Evolutionary conservation across 2,329 filamentous ascomycete species (phyloP), one percentile per base, ranked within the genome.

Genomic region (Macroventuria anomochaeta): DNA sequence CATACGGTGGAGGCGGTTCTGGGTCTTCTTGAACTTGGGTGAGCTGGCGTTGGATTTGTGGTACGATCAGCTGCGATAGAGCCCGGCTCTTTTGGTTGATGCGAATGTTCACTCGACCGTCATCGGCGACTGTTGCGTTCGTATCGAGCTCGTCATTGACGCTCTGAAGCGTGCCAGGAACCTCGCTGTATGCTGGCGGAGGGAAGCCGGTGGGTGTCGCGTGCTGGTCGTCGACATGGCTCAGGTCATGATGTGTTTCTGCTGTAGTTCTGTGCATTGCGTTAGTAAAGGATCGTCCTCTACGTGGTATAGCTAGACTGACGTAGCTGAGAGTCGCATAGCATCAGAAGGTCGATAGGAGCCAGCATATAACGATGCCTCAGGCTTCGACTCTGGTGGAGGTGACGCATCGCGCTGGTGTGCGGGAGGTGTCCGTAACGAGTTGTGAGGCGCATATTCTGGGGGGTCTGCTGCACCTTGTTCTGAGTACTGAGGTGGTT

Each of bases 1-100:
- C 87, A 64, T 91, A 91, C 26, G 85, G 81, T 1, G 86, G 86
- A 21, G 88, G 86, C 2, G 87, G 81, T 53, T 80, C 76, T 20
- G 78, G 76, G 46, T 86, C 81, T 36, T 82, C 75, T 29, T 79
- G 76, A 18, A 73, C 75, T n/a, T 68, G 64, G 8, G 66, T 66
- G 54, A 75, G 64, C 52, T 76, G 71, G 12, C 66, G 70, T 21
- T 75, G 71, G 28, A 77, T 65, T 36, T 75, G 72, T 1, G 74
- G 74, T n/a, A 64, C 61, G 44, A 77, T 68, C 50, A 76, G 51
- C 33, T 69, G 68, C 8, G 75, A 75, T 3, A 77, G 59, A 10
- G 65, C 63, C 13, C 69, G 68, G 31, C 64, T 67, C 59, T 72
- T 73, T 53, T 76, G 72, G 37, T 75, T 68, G 62, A 77, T 77